phyloP scores from a whole-genome alignment of 2,329 filamentous ascomycete genomes.

The Bisporella sp. region DNA sequence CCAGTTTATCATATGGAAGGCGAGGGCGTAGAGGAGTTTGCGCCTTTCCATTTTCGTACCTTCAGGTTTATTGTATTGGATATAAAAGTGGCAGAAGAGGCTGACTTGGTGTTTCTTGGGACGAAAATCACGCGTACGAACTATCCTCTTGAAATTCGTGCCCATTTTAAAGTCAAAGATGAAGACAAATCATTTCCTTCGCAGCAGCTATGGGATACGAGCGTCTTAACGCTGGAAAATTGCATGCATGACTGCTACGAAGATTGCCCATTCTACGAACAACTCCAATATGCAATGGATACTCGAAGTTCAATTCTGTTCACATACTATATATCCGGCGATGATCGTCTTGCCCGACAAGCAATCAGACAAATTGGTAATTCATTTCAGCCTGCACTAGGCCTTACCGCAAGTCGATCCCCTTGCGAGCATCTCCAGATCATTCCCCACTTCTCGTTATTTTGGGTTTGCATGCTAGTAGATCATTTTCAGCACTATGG shows the following conservation, averaged over 20 bases:
- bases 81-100: neutral
- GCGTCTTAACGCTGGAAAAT: slow-evolving; percentile 6
- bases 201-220: slow-evolving; percentile 1
- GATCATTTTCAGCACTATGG: slow-evolving; percentile 1
- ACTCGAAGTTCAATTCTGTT: slow-evolving; percentile 24
- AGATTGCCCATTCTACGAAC: slow-evolving; percentile 31
- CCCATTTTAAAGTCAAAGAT: neutral
- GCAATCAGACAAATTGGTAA: slow-evolving; percentile 18
- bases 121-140: neutral
- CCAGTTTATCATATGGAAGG: neutral
- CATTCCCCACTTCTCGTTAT: slow-evolving; percentile 7
- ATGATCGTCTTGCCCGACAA: slow-evolving; percentile 27
- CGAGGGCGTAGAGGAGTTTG: slow-evolving; percentile 1
- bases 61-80: slow-evolving; percentile 2
- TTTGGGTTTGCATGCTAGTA: slow-evolving; percentile 3
- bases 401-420: slow-evolving; percentile 3
- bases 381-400: neutral
- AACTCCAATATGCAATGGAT: slow-evolving; percentile 27
- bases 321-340: slow-evolving; percentile 25
- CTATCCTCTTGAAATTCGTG: slow-evolving; percentile 3
- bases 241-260: slow-evolving; percentile 22
- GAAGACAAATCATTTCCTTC: neutral
- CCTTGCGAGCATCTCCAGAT: slow-evolving; percentile 3
- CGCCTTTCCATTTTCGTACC: slow-evolving; percentile 5
- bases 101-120: neutral